Conservation (phyloP, 768 basidiomycete species). For the Russula sp. region DNA sequence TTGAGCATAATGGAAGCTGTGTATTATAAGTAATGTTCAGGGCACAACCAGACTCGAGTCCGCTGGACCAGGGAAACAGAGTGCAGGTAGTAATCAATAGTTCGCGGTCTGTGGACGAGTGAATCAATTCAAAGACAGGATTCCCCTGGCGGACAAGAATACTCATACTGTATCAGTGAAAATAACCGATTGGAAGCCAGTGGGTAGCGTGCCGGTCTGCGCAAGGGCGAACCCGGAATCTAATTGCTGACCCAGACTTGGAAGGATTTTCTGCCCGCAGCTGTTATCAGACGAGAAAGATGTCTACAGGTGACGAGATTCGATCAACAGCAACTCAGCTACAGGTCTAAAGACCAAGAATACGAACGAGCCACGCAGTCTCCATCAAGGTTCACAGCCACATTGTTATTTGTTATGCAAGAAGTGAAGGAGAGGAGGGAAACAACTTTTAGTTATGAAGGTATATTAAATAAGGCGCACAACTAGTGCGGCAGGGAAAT, state of each 20-base stretch:
- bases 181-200: constrained; percentile 67
- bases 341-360: background rate
- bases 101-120: constrained; percentile 69
- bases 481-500: constrained; percentile 95
- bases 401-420: constrained; percentile 56
- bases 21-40: constrained; percentile 93
- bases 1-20: constrained; percentile 75
- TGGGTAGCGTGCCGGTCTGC: constrained; percentile 60
- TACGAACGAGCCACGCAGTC: constrained; percentile 85
- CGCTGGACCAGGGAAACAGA: constrained; percentile 55
- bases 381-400: constrained; percentile 88
- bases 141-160: constrained; percentile 16
- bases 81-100: constrained; percentile 87
- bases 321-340: background rate
- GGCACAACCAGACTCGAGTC: constrained; percentile 66
- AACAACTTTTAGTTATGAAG: constrained; percentile 53
- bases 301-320: constrained; percentile 52
- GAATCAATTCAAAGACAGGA: background rate
- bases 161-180: constrained; percentile 96
- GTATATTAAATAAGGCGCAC: constrained; percentile 46
- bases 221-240: constrained; percentile 63
- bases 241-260: constrained; percentile 94
- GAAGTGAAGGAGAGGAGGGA: constrained; percentile 25
- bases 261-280: constrained; percentile 48
- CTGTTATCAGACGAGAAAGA: constrained; percentile 70